Evolutionary conservation across 2,329 filamentous ascomycete genomes (phyloP).

Genomic region (Harringtonia aguacate): DNA sequence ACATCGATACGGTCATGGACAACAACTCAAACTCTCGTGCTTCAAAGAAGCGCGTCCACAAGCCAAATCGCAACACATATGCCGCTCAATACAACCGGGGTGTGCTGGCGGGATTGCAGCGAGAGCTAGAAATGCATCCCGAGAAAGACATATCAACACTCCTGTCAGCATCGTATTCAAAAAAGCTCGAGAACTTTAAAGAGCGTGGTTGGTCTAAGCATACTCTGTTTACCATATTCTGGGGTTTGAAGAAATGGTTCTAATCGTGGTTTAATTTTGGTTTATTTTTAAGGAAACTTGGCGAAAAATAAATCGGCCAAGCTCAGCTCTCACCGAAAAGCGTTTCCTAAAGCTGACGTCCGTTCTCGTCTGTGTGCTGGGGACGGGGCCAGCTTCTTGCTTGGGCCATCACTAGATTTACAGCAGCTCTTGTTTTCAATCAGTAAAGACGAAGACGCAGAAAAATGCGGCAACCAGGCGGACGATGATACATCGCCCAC

Average conservation of each 20-base stretch:
- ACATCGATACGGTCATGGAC: not conserved
- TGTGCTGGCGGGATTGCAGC: not conserved
- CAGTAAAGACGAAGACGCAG: not conserved
- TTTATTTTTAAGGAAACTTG: not conserved
- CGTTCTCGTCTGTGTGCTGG: not conserved
- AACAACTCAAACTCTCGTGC: not conserved
- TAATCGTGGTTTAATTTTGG: not conserved
- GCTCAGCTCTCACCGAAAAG: not conserved
- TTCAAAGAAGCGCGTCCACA: not conserved
- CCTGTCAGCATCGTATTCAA: not conserved
- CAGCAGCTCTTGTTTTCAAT: not conserved
- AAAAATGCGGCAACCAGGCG: not conserved
- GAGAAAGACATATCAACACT: not conserved
- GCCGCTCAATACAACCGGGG: not conserved
- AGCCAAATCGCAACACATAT: not conserved
- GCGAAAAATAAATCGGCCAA: not conserved
- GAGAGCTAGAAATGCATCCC: slow-evolving; percentile 1
- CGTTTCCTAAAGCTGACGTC: not conserved
- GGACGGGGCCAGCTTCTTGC: not conserved
- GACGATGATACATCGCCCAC: not conserved
- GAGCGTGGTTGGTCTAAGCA: not conserved
- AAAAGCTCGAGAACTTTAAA: not conserved
- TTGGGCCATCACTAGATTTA: not conserved
- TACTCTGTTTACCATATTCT: not conserved
- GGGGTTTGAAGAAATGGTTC: not conserved